Evolutionary conservation across 1,284 basidiomycete species (phyloP).

Genomic region (Apiotrichum brassicae): DNA sequence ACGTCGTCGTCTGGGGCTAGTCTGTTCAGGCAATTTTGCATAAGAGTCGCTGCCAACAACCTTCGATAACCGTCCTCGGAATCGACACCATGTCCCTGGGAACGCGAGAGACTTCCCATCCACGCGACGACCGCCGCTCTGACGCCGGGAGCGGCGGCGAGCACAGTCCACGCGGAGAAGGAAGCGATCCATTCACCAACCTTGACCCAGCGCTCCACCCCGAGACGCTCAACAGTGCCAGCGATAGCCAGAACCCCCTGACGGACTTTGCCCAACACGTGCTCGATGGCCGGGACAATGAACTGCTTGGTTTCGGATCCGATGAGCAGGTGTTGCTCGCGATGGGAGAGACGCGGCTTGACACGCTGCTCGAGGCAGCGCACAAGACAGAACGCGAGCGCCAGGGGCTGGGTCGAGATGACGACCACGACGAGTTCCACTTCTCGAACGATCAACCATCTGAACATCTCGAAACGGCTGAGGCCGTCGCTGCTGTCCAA

Average conservation of each 20-base stretch:
- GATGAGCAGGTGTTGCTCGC: slow-evolving; percentile 14
- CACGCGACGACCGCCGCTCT: background rate
- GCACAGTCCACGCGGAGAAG: background rate
- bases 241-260: slow-evolving; percentile 14
- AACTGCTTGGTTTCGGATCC: slow-evolving; percentile 11
- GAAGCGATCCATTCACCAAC: slow-evolving; percentile 14
- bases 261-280: slow-evolving; percentile 26
- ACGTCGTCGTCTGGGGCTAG: too few species aligned
- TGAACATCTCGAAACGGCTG: background rate
- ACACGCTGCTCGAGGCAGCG: slow-evolving; percentile 16
- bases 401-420: background rate
- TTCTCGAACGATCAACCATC: too few species aligned
- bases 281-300: slow-evolving; percentile 11
- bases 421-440: slow-evolving; percentile 1
- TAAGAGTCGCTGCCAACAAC: too few species aligned
- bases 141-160: background rate
- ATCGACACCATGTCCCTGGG: background rate
- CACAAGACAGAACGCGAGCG: slow-evolving; percentile 8
- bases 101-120: background rate
- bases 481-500: background rate
- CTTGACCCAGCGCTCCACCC: slow-evolving; percentile 23
- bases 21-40: too few species aligned
- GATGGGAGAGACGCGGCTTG: slow-evolving; percentile 15
- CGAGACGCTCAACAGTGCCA: slow-evolving; percentile 12
- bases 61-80: too few species aligned